Base-by-base conservation (phyloP, 2,329 filamentous ascomycete genomes). In the Microsporum audouinii region DNA sequence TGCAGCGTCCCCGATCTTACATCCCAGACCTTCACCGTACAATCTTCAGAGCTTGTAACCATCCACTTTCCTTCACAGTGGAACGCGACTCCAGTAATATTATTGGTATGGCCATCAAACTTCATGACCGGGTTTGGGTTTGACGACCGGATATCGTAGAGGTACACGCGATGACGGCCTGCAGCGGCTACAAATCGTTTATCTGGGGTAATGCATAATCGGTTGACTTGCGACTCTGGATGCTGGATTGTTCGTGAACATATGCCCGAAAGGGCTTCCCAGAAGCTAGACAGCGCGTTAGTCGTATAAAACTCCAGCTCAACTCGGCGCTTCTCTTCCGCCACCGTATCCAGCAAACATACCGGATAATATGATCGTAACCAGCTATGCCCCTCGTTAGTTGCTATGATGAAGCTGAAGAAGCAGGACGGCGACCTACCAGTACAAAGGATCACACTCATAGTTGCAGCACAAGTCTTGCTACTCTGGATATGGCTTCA, bases 21-120 rank as follows among this genome's bases (percentile, higher is more conserved):
- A 73, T 96, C 92, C 91, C 91, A 96, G 65, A 96, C 95, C 80
- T 95, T 95, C 71, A 96, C 91, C 0, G 90, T 95, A 68, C 91
- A 89, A 71, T 99, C 94, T 75, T 99, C 94, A 55, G 89, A 95
- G 74, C 88, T 95, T 7, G 94, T 99, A 17, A 97, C 94, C 89
- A 99, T 96, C 94, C 94, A 99, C 77, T 99, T 99, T 8, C 92
- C 91, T 75, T 99, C 94, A 73, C 92, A 97, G 74, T 99, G 94
- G 73, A 99, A 99, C 8, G 91, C 91, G 55, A 99, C 89, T 49
- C 94, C 94, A 0, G 94, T 99, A 71, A 99, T 87, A 70, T 99
- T 99, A 66, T 87, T 90, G 10, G 89, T 94, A 76, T 99, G 94
- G 47, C 94, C 94, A 72, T 97, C 92, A 70, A 99, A 97, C 23